phyloP scores from a whole-genome alignment of 106 monocot species.

The Allium fistulosum region DNA sequence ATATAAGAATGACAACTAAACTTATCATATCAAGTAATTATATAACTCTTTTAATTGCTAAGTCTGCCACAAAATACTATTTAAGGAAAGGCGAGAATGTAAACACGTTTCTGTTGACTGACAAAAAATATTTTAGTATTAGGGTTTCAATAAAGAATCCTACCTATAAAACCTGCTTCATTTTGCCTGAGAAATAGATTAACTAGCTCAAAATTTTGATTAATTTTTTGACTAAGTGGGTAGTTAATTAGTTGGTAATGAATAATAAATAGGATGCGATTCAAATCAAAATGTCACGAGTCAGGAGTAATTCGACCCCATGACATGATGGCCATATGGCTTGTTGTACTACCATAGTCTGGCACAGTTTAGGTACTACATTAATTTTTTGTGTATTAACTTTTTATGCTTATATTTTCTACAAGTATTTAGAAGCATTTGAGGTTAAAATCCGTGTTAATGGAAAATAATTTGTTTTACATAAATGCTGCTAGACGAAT shows the following conservation, averaged over 20 bases:
- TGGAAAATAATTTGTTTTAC: too few species aligned
- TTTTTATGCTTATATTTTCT: neutral
- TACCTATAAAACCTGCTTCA: neutral
- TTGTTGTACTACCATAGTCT: neutral
- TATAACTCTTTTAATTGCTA: neutral
- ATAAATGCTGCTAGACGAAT: too few species aligned
- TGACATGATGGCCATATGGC: conserved; percentile 6
- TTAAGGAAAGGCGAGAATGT: neutral
- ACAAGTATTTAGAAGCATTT: too few species aligned
- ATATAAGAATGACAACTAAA: too few species aligned
- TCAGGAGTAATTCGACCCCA: neutral
- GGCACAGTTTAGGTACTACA: neutral
- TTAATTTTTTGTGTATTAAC: too few species aligned
- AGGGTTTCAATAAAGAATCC: conserved; percentile 1
- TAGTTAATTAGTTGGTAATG: too few species aligned
- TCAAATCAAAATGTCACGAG: conserved; percentile 4
- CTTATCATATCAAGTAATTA: neutral
- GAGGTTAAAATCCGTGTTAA: too few species aligned
- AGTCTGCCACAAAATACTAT: too few species aligned
- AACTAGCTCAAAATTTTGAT: too few species aligned
- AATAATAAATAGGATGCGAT: conserved; percentile 4
- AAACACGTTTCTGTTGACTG: neutral
- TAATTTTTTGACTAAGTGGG: too few species aligned
- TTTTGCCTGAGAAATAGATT: too few species aligned
- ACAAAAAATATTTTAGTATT: neutral